Base-by-base conservation (phyloP, 768 basidiomycete species). In the Trametes punicea region DNA sequence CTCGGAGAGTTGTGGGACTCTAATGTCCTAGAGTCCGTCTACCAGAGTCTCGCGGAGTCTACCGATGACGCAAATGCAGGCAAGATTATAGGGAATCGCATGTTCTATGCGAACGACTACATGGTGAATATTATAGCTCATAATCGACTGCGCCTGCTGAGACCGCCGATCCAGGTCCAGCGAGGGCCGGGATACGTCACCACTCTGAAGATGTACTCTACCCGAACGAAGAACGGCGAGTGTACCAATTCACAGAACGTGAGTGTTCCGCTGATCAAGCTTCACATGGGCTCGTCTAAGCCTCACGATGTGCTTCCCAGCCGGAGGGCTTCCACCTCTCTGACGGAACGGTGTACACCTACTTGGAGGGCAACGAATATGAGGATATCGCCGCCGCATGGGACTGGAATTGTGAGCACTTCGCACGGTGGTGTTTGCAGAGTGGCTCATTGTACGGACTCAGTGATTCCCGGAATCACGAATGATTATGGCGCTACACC, bases 381-480 rank as follows among this genome's bases (percentile, higher is more conserved):
- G 83, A 86, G 64, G 85, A 88, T 62, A 88, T 88, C 30, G 70
- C 81, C 3, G 87, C 81, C 2, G 75, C 81, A 2, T 87, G 86
- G 87, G 85, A 90, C 67, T 90, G 88, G 88, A 82, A 87, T 61
- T 42, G 66, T 67, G 38, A 50, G 66, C 51, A 8, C 2, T 11
- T 7, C 23, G 7, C 4, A n/a, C n/a, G n/a, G n/a, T n/a, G n/a
- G n/a, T n/a, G n/a, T 2, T 23, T n/a, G 4, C 27, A 10, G 11
- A 2, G 18, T 15, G 13, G 20, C 25, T 23, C 23, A 7, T n/a
- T 7, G 21, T 33, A 6, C 16, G n/a, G 16, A 13, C 26, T 1
- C 38, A 67, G 75, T 87, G 6, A 82, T 90, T 41, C 87, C 88
- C 6, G 87, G 88, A 0, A 88, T 74, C 30, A 89, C 88, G 2